Conservation (phyloP, 768 basidiomycete genomes). For the Hirschioporus abietinus region DNA sequence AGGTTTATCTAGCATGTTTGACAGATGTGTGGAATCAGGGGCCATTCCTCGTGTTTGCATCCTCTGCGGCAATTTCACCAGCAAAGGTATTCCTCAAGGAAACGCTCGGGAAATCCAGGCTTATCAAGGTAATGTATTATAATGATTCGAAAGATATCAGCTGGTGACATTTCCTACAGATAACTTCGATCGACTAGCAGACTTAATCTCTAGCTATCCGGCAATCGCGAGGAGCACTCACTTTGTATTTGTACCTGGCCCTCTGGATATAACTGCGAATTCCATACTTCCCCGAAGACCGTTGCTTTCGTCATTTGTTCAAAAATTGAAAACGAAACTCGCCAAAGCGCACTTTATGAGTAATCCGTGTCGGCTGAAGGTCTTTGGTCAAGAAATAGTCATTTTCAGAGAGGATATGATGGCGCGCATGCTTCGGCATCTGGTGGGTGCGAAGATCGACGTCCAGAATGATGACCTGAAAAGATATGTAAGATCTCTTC, state of each 20-base stretch:
- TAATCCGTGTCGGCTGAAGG: slow-evolving; percentile 92
- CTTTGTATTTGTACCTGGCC: slow-evolving; percentile 94
- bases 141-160: background rate
- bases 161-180: slow-evolving; percentile 41
- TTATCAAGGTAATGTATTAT: slow-evolving; percentile 65
- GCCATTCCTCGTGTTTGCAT: slow-evolving; percentile 89
- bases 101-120: slow-evolving; percentile 71
- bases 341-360: slow-evolving; percentile 80
- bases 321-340: slow-evolving; percentile 63
- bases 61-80: slow-evolving; percentile 93
- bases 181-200: slow-evolving; percentile 81
- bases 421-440: slow-evolving; percentile 89
- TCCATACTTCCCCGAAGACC: slow-evolving; percentile 76
- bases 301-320: slow-evolving; percentile 68
- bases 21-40: slow-evolving; percentile 80
- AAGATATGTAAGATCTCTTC: slow-evolving; percentile 62
- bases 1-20: slow-evolving; percentile 81
- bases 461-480: slow-evolving; percentile 77
- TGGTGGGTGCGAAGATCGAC: slow-evolving; percentile 82
- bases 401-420: slow-evolving; percentile 90
- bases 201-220: slow-evolving; percentile 79
- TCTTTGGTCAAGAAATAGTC: slow-evolving; percentile 94
- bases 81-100: slow-evolving; percentile 72
- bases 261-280: slow-evolving; percentile 81
- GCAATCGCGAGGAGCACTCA: slow-evolving; percentile 72